A percentile compares a stretch with the other conserved stretches of the same genome.
Conservation (phyloP, 2,329 filamentous ascomycete species). For the Chrysoporthe deuterocubensis region DNA sequence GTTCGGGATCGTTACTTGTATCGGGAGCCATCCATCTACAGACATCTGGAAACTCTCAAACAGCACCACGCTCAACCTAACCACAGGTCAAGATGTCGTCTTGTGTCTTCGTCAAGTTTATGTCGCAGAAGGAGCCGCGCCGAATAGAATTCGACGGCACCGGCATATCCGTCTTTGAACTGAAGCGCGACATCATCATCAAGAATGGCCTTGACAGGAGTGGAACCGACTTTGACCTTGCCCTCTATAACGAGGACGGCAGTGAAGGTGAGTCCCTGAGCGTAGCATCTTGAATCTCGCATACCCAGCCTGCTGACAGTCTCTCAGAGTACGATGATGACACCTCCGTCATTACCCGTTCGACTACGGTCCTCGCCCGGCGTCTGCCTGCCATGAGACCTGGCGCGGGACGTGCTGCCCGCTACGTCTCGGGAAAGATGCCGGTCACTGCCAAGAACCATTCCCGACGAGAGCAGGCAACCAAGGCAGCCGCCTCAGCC, state of each 20-base stretch:
- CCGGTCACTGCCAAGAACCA: constrained; percentile 84
- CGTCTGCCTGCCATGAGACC: constrained; percentile 82
- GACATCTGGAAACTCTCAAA: not conserved
- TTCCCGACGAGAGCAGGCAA: constrained; percentile 65
- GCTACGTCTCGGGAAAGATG: constrained; percentile 97
- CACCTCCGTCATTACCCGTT: constrained; percentile 94
- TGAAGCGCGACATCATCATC: constrained; percentile 98
- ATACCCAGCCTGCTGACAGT: constrained; percentile 5
- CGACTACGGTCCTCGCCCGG: constrained; percentile 89
- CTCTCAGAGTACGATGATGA: constrained; percentile 90
- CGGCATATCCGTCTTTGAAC: constrained; percentile 95
- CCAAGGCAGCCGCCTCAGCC: constrained; percentile 56
- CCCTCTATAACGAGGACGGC: constrained; percentile 90
- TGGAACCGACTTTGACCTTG: constrained; percentile 93
- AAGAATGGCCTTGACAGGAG: constrained; percentile 87
- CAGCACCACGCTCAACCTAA: constrained; percentile 20
- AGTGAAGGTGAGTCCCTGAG: constrained; percentile 75
- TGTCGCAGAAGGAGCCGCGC: constrained; percentile 94
- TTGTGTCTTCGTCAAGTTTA: constrained; percentile 99
- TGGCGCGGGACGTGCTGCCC: constrained; percentile 86
- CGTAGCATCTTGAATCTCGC: not conserved
- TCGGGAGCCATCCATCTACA: constrained; percentile 26
- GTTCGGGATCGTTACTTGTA: constrained; percentile 14
- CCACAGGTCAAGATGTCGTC: constrained; percentile 73
- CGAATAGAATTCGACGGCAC: constrained; percentile 97